Evolutionary conservation across 2,329 filamentous ascomycete species (phyloP), one percentile per base, ranked within the genome.

Genomic region (Colletotrichum spinosum): DNA sequence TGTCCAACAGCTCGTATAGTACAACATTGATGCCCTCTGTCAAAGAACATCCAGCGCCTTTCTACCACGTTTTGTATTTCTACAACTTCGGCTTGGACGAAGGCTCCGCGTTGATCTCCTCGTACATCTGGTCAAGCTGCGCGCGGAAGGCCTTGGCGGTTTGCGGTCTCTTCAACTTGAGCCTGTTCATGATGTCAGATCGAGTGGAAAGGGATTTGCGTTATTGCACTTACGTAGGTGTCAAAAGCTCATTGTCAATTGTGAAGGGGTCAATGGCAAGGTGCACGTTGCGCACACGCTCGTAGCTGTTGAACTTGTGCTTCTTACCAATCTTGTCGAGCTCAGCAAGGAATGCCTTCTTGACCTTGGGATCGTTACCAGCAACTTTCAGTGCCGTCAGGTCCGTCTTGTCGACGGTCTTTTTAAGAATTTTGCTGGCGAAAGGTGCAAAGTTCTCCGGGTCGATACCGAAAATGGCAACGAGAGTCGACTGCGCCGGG

Each of bases 281-380:
- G 68, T 90, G 79, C 61, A 91, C 85, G 70, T 90, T 92, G 76
- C 86, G 88, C 51, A 98, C 90, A 69, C 88, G 88, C 84, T 99
- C 96, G 72, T 92, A 98, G 70, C 90, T 92, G 75, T 97, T 96
- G 78, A 99, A 94, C 81, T 96, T 97, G 78, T 92, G 88, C 80
- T 90, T 90, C 81, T 87, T 91, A 48, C 88, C 93, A 64, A 97
- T 91, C 59, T 84, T 86, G 65, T 96, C 92, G 39, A 99, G 81
- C 69, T 96, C 88, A 77, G 90, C 91, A 69, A 97, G 75, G 60
- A 97, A 90, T 2, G 92, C 92, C 73, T 87, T 87, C 70, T 88
- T 85, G 25, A 99, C 88, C 73, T 89, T 89, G 55, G 88, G 84
- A 70, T 97, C 88, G 65, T 83, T 81, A 42, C 88, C 86, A 1